Conservation (phyloP, 257 asterid genomes). For the Galeopsis tetrahit region DNA sequence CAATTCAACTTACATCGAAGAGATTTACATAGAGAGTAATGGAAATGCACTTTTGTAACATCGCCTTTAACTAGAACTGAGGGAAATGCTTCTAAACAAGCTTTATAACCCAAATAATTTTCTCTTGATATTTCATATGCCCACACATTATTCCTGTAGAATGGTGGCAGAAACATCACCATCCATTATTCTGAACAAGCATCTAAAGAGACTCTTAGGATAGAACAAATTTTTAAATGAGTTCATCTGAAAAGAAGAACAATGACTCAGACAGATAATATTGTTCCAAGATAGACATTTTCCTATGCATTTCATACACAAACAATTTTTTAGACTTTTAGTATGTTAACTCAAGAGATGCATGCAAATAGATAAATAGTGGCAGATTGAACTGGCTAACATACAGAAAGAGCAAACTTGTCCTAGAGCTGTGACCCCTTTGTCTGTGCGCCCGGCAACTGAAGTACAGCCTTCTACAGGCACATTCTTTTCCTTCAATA, state of each 20-base stretch:
- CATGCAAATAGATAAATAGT: slow-evolving; percentile 26
- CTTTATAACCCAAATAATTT: slow-evolving; percentile 9
- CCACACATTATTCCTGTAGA: slow-evolving; percentile 14
- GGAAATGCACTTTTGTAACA: background rate
- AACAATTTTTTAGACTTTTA: background rate
- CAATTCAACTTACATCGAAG: slow-evolving; percentile 27
- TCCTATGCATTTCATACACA: slow-evolving; percentile 11
- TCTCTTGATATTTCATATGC: slow-evolving; percentile 18
- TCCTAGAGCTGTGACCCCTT: slow-evolving; percentile 91
- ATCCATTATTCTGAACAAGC: slow-evolving; percentile 14
- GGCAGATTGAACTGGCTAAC: slow-evolving; percentile 39
- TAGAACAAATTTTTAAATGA: background rate
- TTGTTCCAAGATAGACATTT: slow-evolving; percentile 21
- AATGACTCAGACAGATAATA: slow-evolving; percentile 18
- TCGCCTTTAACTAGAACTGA: slow-evolving; percentile 14
- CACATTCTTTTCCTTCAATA: slow-evolving; percentile 73
- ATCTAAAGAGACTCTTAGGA: slow-evolving; percentile 12
- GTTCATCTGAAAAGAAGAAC: slow-evolving; percentile 20
- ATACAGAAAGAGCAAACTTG: slow-evolving; percentile 98
- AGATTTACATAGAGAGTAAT: slow-evolving; percentile 2
- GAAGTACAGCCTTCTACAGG: slow-evolving; percentile 75
- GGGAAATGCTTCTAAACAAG: slow-evolving; percentile 10
- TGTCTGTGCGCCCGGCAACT: slow-evolving; percentile 98
- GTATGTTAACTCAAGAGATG: slow-evolving; percentile 14
- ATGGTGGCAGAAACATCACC: slow-evolving; percentile 21